Percentiles rank a stretch among this genome's conserved stretches.
Conservation (phyloP, 106 monocot species). For the Gastrodia elata region DNA sequence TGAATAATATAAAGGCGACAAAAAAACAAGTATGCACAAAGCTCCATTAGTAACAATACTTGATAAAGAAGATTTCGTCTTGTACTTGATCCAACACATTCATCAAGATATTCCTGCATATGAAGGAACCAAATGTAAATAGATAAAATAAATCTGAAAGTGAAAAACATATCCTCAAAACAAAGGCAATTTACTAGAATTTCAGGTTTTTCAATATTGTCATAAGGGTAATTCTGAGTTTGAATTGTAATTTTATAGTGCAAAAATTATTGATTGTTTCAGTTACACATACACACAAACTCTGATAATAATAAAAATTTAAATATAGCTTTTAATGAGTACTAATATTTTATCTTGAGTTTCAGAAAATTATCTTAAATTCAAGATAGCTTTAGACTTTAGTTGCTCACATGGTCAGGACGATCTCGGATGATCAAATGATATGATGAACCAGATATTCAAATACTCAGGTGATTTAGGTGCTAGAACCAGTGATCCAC, state of each 20-base stretch:
- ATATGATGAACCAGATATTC: too few species aligned
- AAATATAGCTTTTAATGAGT: too few species aligned
- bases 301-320: too few species aligned
- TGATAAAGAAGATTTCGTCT: slow-evolving; percentile 70
- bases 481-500: too few species aligned
- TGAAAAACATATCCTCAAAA: background rate
- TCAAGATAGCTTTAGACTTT: too few species aligned
- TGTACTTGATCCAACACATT: slow-evolving; percentile 57
- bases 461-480: too few species aligned
- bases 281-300: too few species aligned
- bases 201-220: background rate
- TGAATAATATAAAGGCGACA: background rate
- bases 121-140: slow-evolving; percentile 3
- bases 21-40: background rate
- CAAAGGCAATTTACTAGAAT: background rate
- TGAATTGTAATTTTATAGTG: background rate
- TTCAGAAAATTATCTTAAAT: too few species aligned
- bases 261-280: too few species aligned
- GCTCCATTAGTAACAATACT: slow-evolving; percentile 22
- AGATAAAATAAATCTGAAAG: background rate
- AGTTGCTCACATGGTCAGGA: too few species aligned
- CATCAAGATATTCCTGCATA: slow-evolving; percentile 91
- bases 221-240: background rate
- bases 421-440: too few species aligned
- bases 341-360: too few species aligned